Evolutionary conservation across 2,329 filamentous ascomycete species (phyloP).

Genomic region (Colletotrichum caudatum): DNA sequence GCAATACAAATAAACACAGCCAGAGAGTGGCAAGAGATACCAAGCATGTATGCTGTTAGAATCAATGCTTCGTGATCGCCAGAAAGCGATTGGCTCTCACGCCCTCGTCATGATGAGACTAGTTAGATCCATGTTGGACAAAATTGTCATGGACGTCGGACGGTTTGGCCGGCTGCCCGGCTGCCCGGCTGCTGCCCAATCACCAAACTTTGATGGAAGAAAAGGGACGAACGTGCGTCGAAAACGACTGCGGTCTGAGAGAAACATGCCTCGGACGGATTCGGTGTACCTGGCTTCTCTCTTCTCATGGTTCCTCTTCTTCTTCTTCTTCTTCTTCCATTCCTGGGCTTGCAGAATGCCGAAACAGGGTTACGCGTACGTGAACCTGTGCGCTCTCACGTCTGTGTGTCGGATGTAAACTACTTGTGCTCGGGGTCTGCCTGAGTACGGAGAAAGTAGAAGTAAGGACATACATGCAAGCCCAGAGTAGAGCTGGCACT

Average conservation of each 20-base stretch:
- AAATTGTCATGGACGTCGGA: conserved; percentile 19
- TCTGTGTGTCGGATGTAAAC: conserved; percentile 4
- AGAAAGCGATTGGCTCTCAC: conserved; percentile 26
- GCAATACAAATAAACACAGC: background rate
- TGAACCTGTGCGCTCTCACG: conserved; percentile 24
- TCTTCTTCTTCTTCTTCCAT: too few relatives aligned
- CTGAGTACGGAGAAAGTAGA: background rate
- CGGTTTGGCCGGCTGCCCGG: conserved; percentile 19
- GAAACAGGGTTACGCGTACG: conserved; percentile 34
- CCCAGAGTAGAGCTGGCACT: conserved; percentile 4
- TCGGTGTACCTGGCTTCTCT: background rate
- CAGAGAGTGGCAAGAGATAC: background rate
- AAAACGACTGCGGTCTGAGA: background rate
- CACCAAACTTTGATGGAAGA: conserved; percentile 4
- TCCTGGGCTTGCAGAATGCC: conserved; percentile 27
- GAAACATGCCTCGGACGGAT: conserved; percentile 1
- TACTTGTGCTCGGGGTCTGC: conserved; percentile 12
- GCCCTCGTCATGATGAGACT: conserved; percentile 13
- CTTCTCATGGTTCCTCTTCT: background rate
- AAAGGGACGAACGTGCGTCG: conserved; percentile 27
- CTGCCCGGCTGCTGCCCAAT: conserved; percentile 8
- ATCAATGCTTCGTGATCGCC: conserved; percentile 2
- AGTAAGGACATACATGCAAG: background rate
- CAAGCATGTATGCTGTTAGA: conserved; percentile 4
- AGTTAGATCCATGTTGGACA: conserved; percentile 25